A percentile compares a stretch with the other conserved stretches of the same genome.
phyloP scores from a whole-genome alignment of 2,329 filamentous ascomycete species.

The Epichloe hybrida region DNA sequence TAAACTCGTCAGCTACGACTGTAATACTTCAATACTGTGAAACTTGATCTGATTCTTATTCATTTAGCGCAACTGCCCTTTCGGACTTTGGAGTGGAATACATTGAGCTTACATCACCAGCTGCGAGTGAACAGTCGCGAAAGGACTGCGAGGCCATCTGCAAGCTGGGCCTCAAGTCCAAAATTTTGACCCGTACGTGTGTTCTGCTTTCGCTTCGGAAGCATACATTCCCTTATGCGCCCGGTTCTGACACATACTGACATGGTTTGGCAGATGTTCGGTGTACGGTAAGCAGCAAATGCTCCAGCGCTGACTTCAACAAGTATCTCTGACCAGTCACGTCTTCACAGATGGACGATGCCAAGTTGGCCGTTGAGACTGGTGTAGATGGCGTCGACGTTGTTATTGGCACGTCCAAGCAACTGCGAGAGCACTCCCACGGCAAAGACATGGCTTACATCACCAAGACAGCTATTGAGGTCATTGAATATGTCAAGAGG shows the following conservation, averaged over 20 bases:
- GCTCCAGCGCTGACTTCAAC: not conserved
- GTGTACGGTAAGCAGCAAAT: slow-evolving; percentile 9
- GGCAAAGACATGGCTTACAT: too few relatives aligned
- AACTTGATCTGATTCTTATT: not conserved
- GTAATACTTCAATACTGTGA: not conserved
- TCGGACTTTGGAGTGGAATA: slow-evolving; percentile 13
- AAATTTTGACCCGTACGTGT: slow-evolving; percentile 14
- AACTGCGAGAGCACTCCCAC: too few relatives aligned
- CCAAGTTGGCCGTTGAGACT: slow-evolving; percentile 66
- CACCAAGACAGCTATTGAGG: too few relatives aligned
- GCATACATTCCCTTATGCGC: slow-evolving; percentile 7
- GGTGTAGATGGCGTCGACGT: too few relatives aligned
- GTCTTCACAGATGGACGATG: slow-evolving; percentile 27
- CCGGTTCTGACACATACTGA: slow-evolving; percentile 34
- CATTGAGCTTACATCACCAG: slow-evolving; percentile 68
- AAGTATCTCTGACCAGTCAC: not conserved
- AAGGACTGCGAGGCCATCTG: slow-evolving; percentile 82
- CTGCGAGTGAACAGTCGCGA: slow-evolving; percentile 73
- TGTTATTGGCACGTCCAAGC: too few relatives aligned
- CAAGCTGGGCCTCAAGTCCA: slow-evolving; percentile 70
- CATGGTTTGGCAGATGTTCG: slow-evolving; percentile 8
- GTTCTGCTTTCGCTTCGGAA: not conserved
- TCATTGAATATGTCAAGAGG: too few relatives aligned
- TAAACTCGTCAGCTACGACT: not conserved
- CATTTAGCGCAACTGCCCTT: slow-evolving; percentile 6